phyloP scores from a whole-genome alignment of 1,139 yeast species.

The Suhomyces anneliseae region DNA sequence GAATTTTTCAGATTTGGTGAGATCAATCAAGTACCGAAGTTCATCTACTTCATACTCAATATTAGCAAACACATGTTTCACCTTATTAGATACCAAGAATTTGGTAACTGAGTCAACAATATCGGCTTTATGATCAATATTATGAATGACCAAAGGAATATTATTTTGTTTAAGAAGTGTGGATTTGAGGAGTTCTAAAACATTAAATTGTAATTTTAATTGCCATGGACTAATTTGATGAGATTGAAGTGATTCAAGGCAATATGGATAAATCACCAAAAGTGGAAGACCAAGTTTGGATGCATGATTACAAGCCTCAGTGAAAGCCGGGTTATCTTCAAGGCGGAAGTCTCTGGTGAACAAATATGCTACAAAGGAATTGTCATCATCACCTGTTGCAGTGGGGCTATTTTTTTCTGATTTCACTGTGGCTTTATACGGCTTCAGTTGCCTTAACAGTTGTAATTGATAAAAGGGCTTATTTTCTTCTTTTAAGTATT shows the following conservation, averaged over 20 bases:
- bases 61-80: constrained; percentile 40
- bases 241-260: constrained; percentile 37
- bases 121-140: constrained; percentile 28
- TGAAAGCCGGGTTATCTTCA: constrained; percentile 13
- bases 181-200: constrained; percentile 29
- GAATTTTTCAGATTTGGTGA: constrained; percentile 19
- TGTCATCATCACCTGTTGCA: too few species aligned
- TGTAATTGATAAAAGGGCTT: constrained; percentile 22
- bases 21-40: constrained; percentile 33
- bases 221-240: constrained; percentile 48
- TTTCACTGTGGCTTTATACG: background rate
- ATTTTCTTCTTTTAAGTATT: constrained; percentile 25
- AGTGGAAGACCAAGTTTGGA: constrained; percentile 7
- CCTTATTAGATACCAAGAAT: constrained; percentile 24
- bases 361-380: constrained; percentile 8
- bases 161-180: constrained; percentile 27
- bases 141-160: constrained; percentile 42
- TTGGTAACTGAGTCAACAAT: constrained; percentile 22
- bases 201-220: constrained; percentile 34
- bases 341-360: constrained; percentile 15
- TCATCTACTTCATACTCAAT: constrained; percentile 56
- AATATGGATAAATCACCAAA: constrained; percentile 21
- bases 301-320: constrained; percentile 9
- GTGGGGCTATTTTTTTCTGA: too few species aligned
- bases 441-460: background rate